phyloP scores from a whole-genome alignment of 768 basidiomycete genomes.

The Trametes villosa region DNA sequence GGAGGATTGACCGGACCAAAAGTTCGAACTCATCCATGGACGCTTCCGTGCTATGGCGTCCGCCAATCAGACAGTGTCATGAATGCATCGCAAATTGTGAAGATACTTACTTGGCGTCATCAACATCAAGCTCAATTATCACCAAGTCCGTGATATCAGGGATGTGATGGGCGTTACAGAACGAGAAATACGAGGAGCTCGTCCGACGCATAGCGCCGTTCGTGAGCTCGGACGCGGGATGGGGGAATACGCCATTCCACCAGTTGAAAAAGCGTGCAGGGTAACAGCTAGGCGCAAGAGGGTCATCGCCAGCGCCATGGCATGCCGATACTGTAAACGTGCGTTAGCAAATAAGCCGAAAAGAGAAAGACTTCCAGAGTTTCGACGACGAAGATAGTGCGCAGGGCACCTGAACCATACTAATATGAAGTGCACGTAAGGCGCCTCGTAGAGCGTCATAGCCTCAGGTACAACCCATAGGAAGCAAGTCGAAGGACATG shows the following conservation, averaged over 20 bases:
- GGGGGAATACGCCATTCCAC: slow-evolving; percentile 98
- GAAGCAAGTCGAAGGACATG: slow-evolving; percentile 1
- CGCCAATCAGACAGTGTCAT: neutral
- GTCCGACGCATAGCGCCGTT: slow-evolving; percentile 95
- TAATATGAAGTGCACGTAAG: slow-evolving; percentile 9
- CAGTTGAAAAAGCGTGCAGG: slow-evolving; percentile 95
- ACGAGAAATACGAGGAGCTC: slow-evolving; percentile 93
- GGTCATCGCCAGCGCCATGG: slow-evolving; percentile 92
- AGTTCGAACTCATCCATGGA: slow-evolving; percentile 88
- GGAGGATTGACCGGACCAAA: slow-evolving; percentile 88
- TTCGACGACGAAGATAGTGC: slow-evolving; percentile 8
- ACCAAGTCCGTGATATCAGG: slow-evolving; percentile 94
- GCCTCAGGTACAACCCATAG: neutral
- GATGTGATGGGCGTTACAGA: slow-evolving; percentile 90
- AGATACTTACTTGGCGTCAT: slow-evolving; percentile 78
- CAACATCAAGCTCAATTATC: slow-evolving; percentile 92
- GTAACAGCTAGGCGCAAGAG: slow-evolving; percentile 82
- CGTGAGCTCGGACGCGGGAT: slow-evolving; percentile 96
- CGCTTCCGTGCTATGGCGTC: slow-evolving; percentile 56
- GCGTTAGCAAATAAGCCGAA: slow-evolving; percentile 7
- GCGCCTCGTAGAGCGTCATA: slow-evolving; percentile 12
- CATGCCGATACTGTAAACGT: slow-evolving; percentile 80
- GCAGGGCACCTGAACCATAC: neutral
- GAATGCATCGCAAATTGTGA: slow-evolving; percentile 1
- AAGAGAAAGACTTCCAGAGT: slow-evolving; percentile 14